These are phyloP conservation scores for Chaetomium fimeti DNA, from an alignment of 495 filamentous ascomycete genomes.

Conservation along the genomic window DNA sequence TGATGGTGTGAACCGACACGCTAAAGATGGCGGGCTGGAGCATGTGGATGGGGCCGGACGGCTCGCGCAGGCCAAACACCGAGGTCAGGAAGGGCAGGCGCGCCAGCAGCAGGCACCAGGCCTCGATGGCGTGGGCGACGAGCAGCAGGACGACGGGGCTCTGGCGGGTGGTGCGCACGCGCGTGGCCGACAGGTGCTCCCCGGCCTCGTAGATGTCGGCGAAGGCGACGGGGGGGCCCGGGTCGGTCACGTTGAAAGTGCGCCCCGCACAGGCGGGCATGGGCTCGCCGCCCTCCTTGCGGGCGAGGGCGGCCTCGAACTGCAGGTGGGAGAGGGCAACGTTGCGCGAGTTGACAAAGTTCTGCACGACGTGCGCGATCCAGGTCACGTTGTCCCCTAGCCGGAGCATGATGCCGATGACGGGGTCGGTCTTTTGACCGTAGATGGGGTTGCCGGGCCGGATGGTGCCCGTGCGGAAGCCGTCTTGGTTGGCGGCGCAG, in stretches of 20 bases:
- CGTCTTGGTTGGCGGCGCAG: slow-evolving; percentile 44
- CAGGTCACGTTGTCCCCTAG: slow-evolving; percentile 41
- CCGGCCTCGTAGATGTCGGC: slow-evolving; percentile 36
- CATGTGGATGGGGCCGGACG: slow-evolving; percentile 38
- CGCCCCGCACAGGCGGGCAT: slow-evolving; percentile 43
- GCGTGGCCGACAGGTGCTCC: slow-evolving; percentile 28
- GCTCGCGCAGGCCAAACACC: slow-evolving; percentile 39
- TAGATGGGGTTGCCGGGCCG: slow-evolving; percentile 60
- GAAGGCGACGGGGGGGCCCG: slow-evolving; percentile 37
- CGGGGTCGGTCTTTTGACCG: slow-evolving; percentile 48
- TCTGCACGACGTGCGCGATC: slow-evolving; percentile 52
- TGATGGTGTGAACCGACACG: slow-evolving; percentile 44
- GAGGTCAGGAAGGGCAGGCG: slow-evolving; percentile 33
- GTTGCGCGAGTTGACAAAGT: slow-evolving; percentile 56
- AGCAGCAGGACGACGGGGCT: slow-evolving; percentile 48
- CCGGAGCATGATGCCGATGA: slow-evolving; percentile 33
- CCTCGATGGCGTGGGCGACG: slow-evolving; percentile 50
- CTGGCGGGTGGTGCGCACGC: slow-evolving; percentile 35
- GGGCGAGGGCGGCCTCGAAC: slow-evolving; percentile 54
- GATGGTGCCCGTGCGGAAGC: slow-evolving; percentile 58
- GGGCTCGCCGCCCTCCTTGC: slow-evolving; percentile 18
- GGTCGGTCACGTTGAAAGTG: slow-evolving; percentile 45
- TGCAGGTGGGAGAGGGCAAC: slow-evolving; percentile 56
- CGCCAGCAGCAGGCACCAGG: slow-evolving; percentile 34
- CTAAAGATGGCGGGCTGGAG: slow-evolving; percentile 54